Base-by-base conservation (phyloP, 441 rosid species). In the Euphorbia celastroides region DNA sequence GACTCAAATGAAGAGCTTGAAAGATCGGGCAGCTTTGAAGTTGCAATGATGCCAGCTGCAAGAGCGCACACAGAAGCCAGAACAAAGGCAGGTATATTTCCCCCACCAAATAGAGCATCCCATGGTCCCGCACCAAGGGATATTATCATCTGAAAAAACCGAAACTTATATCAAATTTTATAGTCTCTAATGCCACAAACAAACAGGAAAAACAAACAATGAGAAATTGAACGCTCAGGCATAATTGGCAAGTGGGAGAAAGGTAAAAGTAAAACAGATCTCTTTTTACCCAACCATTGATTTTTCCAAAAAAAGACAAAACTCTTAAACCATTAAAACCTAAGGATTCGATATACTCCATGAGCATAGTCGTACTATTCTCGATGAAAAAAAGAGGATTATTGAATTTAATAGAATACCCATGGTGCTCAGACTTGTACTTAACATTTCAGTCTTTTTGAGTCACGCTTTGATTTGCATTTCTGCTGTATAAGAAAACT, bases 81-180 rank as follows among this genome's bases (percentile, higher is more conserved):
- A 60, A 86, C 82, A 70, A 89, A 93, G n/a, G 99, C 99, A 14
- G 99, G 99, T 74, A 88, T 75, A 74, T 93, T 93, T 56, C 99
- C 99, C 70, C 97, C 99, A 55, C 97, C 99, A 67, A 93, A 93
- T 60, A 89, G 74, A 11, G 90, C 95, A 79, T 93, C 97, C 97
- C 96, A 91, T 38, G 93, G 99, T 72, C 97, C 99, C 31, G 90
- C 95, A 30, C 93, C 96, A 20, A 93, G 77, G 20, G 99, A 91
- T 62, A 89, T 78, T 66, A 89, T 74, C 96, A 91, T 91, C 97
- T 89, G 72, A 34, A 70, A 28, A 74, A 64, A 74, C 52, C 6
- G 46, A 71, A 19, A 54, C 54, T 63, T 32, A 74, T 55, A 57
- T 74, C 71, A 76, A 66, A 23, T 50, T 69, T 48, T 48, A 66